Evolutionary conservation across 805 yeast genomes (phyloP).

Genomic region (Blastobotrys americana): DNA sequence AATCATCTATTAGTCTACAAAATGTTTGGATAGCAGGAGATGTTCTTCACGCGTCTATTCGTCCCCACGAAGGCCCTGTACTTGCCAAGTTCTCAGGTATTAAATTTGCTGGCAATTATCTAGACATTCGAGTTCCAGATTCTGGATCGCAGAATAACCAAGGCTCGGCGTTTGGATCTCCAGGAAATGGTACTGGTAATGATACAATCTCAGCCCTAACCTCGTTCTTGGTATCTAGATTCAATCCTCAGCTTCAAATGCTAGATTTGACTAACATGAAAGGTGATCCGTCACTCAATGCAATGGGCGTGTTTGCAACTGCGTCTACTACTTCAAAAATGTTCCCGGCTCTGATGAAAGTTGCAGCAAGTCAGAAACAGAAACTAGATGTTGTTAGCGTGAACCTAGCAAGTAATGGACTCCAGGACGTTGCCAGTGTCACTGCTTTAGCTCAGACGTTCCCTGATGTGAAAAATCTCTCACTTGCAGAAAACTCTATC

Average conservation of each 20-base stretch:
- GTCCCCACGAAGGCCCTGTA: conserved; percentile 49
- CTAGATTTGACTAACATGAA: conserved; percentile 61
- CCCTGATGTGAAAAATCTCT: conserved; percentile 70
- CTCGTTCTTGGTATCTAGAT: conserved; percentile 56
- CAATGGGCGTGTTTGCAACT: conserved; percentile 58
- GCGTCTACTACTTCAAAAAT: conserved; percentile 64
- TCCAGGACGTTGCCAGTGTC: conserved; percentile 54
- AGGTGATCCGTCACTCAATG: conserved; percentile 52
- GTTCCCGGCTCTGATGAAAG: conserved; percentile 81
- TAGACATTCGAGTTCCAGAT: conserved; percentile 42
- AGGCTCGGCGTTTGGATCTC: background rate
- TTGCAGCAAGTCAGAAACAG: conserved; percentile 50
- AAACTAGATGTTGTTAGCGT: conserved; percentile 53
- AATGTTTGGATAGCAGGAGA: conserved; percentile 52
- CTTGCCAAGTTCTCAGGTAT: conserved; percentile 65
- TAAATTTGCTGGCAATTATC: conserved; percentile 65
- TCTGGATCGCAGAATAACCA: conserved; percentile 9
- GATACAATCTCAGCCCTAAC: conserved; percentile 58
- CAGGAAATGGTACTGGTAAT: conserved; percentile 4
- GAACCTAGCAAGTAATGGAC: conserved; percentile 42
- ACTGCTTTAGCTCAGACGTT: conserved; percentile 62
- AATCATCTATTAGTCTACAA: conserved; percentile 48
- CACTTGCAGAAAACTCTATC: conserved; percentile 71
- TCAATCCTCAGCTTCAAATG: conserved; percentile 55
- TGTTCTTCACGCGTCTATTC: conserved; percentile 53